These are phyloP conservation scores for Trichoderma sp. DNA, from an alignment of 2,329 filamentous ascomycete genomes.

Conservation along the genomic window DNA sequence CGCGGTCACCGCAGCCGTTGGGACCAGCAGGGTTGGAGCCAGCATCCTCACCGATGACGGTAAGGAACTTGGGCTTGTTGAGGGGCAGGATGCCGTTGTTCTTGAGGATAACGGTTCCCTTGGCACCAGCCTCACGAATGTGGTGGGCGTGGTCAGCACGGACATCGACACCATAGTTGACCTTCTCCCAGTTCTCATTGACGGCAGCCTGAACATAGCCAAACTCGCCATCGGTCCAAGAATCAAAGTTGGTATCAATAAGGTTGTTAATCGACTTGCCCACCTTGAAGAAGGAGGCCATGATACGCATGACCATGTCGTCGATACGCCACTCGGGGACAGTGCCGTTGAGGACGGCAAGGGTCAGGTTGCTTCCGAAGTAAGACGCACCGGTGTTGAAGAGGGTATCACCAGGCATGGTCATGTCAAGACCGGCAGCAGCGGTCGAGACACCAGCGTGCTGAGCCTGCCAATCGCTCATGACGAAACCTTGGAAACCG, in stretches of 20 bases:
- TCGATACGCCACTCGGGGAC: conserved; percentile 84
- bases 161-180: conserved; percentile 86
- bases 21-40: conserved; percentile 71
- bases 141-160: conserved; percentile 67
- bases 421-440: conserved; percentile 76
- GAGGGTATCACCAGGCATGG: conserved; percentile 79
- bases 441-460: conserved; percentile 66
- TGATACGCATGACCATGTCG: conserved; percentile 86
- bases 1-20: conserved; percentile 73
- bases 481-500: conserved; percentile 77
- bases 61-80: conserved; percentile 72
- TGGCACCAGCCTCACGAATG: conserved; percentile 74
- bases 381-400: conserved; percentile 72
- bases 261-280: conserved; percentile 50
- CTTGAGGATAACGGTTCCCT: conserved; percentile 86
- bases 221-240: conserved; percentile 78
- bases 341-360: conserved; percentile 85
- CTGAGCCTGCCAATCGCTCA: conserved; percentile 79
- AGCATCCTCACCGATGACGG: conserved; percentile 80
- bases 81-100: conserved; percentile 75
- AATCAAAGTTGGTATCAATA: conserved; percentile 74
- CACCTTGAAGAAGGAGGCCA: conserved; percentile 68
- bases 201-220: conserved; percentile 66
- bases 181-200: conserved; percentile 59
- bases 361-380: conserved; percentile 85